A percentile compares a stretch with the other conserved stretches of the same genome.
Conservation (phyloP, 495 filamentous ascomycete genomes). For the Penicillium alfredii region DNA sequence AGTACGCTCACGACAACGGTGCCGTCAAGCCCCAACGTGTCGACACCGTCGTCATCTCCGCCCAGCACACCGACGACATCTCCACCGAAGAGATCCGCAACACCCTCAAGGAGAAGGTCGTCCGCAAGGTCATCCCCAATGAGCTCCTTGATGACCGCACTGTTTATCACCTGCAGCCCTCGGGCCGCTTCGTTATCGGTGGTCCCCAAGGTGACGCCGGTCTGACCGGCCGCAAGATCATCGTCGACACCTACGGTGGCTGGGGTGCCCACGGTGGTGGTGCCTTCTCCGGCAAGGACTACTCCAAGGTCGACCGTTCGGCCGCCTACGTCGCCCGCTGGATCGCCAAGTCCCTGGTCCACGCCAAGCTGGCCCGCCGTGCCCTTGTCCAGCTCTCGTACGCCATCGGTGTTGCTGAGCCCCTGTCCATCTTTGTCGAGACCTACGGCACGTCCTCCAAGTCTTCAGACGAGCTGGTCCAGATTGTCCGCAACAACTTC, state of each 20-base stretch:
- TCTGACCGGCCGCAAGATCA: conserved; percentile 99
- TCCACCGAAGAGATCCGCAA: conserved; percentile 88
- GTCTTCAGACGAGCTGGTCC: conserved; percentile 83
- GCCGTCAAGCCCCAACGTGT: conserved; percentile 88
- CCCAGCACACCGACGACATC: conserved; percentile 87
- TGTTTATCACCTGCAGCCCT: conserved; percentile 96
- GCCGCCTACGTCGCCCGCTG: conserved; percentile 96
- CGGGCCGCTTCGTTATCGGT: conserved; percentile 97
- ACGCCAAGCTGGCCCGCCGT: conserved; percentile 81
- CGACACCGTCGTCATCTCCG: conserved; percentile 93
- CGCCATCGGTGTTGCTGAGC: conserved; percentile 97
- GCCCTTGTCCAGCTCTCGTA: conserved; percentile 96
- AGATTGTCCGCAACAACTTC: conserved; percentile 93
- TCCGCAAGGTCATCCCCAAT: conserved; percentile 86
- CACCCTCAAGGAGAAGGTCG: conserved; percentile 95
- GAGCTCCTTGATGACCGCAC: conserved; percentile 89
- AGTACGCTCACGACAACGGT: conserved; percentile 94
- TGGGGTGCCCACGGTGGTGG: conserved; percentile 99
- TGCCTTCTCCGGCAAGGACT: conserved; percentile 99
- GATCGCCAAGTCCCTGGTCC: conserved; percentile 97
- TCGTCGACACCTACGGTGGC: conserved; percentile 99
- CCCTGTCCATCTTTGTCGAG: conserved; percentile 73
- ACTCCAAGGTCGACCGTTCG: conserved; percentile 99
- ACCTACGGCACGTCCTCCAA: conserved; percentile 63
- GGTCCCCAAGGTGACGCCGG: conserved; percentile 98